Evolutionary conservation across 176 grass and related monocot genomes (phyloP).

Genomic region (Hordeum vulgare): MorexV3_pseudomolecules_assembly NC_058524.1:122823628-122824127

Average conservation of each 20-base stretch:
- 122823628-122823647: too few species aligned
- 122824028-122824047: slow-evolving; percentile 86
- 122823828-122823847: slow-evolving; percentile 90
- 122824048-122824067: background rate
- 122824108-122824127: background rate
- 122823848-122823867: slow-evolving; percentile 90
- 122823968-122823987: slow-evolving; percentile 87
- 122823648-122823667: background rate
- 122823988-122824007: slow-evolving; percentile 83
- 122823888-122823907: slow-evolving; percentile 84
- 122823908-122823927: slow-evolving; percentile 66
- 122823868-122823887: slow-evolving; percentile 92
- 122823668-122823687: background rate
- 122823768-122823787: background rate
- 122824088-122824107: background rate
- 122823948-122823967: slow-evolving; percentile 70
- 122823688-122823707: background rate
- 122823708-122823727: background rate
- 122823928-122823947: slow-evolving; percentile 83
- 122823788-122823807: background rate
- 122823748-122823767: background rate
- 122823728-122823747: background rate
- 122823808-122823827: background rate
- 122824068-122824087: background rate
- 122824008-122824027: slow-evolving; percentile 86